Evolutionary conservation across 495 filamentous ascomycete genomes (phyloP).

Genomic region (Durotheca rogersii): DNA sequence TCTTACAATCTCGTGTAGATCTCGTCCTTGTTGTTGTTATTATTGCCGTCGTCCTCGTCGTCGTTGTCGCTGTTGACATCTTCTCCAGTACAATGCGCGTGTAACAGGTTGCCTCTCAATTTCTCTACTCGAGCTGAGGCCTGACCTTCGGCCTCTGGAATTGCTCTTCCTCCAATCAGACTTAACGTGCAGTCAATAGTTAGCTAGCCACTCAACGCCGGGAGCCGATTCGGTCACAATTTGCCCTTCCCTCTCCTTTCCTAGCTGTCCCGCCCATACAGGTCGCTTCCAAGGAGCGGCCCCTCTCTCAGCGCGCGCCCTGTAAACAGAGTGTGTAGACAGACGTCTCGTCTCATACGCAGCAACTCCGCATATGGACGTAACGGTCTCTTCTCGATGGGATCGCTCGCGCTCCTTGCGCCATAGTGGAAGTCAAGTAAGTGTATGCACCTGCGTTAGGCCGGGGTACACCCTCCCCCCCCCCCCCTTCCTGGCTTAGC

Average conservation of each 20-base stretch:
- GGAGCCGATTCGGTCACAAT: constrained; percentile 28
- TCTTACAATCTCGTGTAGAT: too few relatives aligned
- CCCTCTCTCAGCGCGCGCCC: too few relatives aligned
- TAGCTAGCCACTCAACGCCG: constrained; percentile 28
- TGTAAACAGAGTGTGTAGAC: too few relatives aligned
- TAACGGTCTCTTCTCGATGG: constrained; percentile 9
- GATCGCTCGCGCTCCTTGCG: constrained; percentile 22
- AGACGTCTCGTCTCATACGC: constrained; percentile 11
- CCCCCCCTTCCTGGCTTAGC: neutral
- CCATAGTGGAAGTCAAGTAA: constrained; percentile 30
- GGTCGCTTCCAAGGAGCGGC: too few relatives aligned
- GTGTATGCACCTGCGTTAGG: constrained; percentile 13
- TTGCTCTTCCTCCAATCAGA: constrained; percentile 31
- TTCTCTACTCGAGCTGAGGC: constrained; percentile 31
- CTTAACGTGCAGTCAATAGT: constrained; percentile 20
- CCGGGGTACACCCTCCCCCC: constrained; percentile 9
- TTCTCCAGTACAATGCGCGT: constrained; percentile 32
- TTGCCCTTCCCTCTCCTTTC: constrained; percentile 10
- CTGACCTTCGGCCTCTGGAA: constrained; percentile 22
- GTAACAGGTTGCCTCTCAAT: constrained; percentile 29
- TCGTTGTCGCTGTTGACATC: constrained; percentile 6
- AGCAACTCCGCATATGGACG: constrained; percentile 2
- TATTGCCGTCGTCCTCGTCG: constrained; percentile 12
- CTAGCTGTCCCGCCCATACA: constrained; percentile 1
- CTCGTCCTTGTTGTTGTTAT: constrained; percentile 27